phyloP scores from a whole-genome alignment of 495 filamentous ascomycete species.

The Daldinia concentrica region DNA sequence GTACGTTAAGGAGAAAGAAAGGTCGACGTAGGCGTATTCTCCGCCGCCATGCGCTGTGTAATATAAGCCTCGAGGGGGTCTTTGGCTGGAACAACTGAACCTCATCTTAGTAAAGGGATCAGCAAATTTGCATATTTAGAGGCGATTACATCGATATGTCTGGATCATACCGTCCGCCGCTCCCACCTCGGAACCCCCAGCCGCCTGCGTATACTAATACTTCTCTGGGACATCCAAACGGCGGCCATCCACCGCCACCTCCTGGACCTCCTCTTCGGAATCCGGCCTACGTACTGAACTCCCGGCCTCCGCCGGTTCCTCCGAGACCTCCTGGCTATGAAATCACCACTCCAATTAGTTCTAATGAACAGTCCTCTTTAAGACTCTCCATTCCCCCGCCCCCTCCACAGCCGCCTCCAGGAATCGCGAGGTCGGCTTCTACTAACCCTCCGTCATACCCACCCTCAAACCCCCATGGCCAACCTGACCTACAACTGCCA shows the following conservation, averaged over 20 bases:
- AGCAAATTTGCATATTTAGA: not conserved
- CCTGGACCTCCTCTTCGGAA: conserved; percentile 15
- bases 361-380: conserved; percentile 3
- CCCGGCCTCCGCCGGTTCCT: conserved; percentile 30
- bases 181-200: conserved; percentile 33
- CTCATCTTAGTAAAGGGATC: not conserved
- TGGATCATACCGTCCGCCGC: conserved; percentile 29
- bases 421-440: not conserved
- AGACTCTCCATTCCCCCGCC: conserved; percentile 23
- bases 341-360: not conserved
- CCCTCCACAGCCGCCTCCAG: conserved; percentile 17
- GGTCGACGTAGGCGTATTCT: not conserved
- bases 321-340: conserved; percentile 36
- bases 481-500: too few species aligned
- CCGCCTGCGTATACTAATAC: conserved; percentile 4
- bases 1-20: not conserved
- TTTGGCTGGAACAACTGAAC: not conserved
- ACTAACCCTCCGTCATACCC: not conserved
- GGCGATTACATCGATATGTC: conserved; percentile 22
- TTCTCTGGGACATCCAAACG: conserved; percentile 14
- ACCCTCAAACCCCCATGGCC: too few species aligned
- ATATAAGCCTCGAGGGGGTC: not conserved
- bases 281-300: conserved; percentile 10
- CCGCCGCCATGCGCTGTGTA: not conserved
- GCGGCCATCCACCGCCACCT: conserved; percentile 16